Conservation (phyloP, 1,139 yeast genomes). For the Debaryomycetaceae sp. region DNA sequence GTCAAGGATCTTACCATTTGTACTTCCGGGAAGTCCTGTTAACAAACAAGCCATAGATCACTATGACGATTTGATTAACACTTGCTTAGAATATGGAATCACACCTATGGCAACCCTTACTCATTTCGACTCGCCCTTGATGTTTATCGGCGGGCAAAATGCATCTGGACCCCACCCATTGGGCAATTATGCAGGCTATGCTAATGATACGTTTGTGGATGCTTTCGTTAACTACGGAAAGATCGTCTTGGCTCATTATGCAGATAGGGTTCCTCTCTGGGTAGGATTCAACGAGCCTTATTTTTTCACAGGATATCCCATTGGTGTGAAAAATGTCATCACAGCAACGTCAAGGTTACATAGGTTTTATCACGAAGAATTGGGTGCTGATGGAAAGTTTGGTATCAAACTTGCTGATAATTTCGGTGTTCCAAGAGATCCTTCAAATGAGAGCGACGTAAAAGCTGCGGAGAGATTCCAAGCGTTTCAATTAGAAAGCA, state of each 20-base stretch:
- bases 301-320: conserved; percentile 14
- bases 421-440: conserved; percentile 18
- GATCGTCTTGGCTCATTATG: conserved; percentile 27
- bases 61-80: conserved; percentile 30
- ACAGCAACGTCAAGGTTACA: conserved; percentile 27
- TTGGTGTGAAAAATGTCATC: conserved; percentile 25
- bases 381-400: conserved; percentile 22
- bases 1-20: conserved; percentile 31
- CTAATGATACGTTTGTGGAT: conserved; percentile 20
- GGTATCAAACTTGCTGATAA: conserved; percentile 18
- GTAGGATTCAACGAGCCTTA: conserved; percentile 34
- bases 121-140: conserved; percentile 32
- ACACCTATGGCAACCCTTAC: conserved; percentile 31
- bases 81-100: conserved; percentile 23
- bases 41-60: conserved; percentile 30
- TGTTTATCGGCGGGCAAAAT: conserved; percentile 12
- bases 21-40: conserved; percentile 25
- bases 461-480: conserved; percentile 25
- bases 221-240: conserved; percentile 31
- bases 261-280: conserved; percentile 31
- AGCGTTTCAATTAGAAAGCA: conserved; percentile 23
- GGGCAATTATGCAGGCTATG: conserved; percentile 22
- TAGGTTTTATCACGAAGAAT: conserved; percentile 23
- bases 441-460: conserved; percentile 15
- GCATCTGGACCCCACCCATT: conserved; percentile 4